Conservation (phyloP, 371 early-diverging fungal genomes). For the Mucor lusitanicus region DNA sequence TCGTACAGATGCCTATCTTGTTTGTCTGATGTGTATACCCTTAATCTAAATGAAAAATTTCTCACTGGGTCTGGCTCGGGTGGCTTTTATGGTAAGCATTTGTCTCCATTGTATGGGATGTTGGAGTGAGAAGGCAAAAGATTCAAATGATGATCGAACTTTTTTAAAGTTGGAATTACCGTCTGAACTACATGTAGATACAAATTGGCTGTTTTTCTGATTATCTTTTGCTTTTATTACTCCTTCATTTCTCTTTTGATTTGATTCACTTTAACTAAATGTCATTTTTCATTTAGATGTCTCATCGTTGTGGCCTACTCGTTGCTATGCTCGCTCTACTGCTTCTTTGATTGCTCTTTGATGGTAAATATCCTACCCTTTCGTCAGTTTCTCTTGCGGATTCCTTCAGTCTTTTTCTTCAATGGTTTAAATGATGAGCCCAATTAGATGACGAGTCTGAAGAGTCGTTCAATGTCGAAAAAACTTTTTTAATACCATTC, state of each 20-base stretch:
- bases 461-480: constrained; percentile 71
- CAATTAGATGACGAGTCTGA: constrained; percentile 76
- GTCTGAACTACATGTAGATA: constrained; percentile 45
- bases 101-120: neutral
- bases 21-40: neutral
- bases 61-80: neutral
- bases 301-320: neutral
- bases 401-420: constrained; percentile 5
- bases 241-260: neutral
- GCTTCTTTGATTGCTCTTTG: neutral
- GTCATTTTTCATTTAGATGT: neutral
- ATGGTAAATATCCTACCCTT: constrained; percentile 10
- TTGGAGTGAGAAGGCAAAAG: constrained; percentile 2
- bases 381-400: neutral
- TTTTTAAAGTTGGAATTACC: constrained; percentile 55
- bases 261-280: neutral
- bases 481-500: constrained; percentile 60
- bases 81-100: constrained; percentile 11
- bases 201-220: constrained; percentile 51
- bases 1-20: constrained; percentile 2
- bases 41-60: constrained; percentile 2
- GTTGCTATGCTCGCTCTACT: neutral
- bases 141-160: constrained; percentile 43
- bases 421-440: constrained; percentile 46
- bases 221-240: constrained; percentile 4